Evolutionary conservation across 1,284 basidiomycete species (phyloP).

Genomic region (Anthracocystis setariae): DNA sequence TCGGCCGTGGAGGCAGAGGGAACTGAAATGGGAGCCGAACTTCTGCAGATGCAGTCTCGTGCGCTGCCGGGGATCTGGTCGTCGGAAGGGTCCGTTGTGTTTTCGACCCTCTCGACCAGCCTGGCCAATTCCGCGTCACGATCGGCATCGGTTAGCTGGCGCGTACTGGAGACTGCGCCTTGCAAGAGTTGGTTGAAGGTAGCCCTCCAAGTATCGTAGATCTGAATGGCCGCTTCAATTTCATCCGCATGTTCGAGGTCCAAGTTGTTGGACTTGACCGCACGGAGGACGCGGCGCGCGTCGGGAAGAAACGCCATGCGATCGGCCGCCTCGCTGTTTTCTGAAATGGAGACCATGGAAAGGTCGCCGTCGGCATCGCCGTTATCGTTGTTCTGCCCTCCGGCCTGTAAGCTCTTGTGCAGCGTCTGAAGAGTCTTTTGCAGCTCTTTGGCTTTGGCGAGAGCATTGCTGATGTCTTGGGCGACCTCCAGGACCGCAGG

Average conservation of each 20-base stretch:
- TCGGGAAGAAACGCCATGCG: slow-evolving; percentile 48
- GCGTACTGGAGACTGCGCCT: slow-evolving; percentile 13
- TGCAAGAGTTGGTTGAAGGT: slow-evolving; percentile 41
- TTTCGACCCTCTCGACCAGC: slow-evolving; percentile 45
- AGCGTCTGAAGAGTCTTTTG: slow-evolving; percentile 33
- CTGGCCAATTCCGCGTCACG: slow-evolving; percentile 35
- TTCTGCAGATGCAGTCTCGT: slow-evolving; percentile 60
- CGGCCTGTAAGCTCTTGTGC: slow-evolving; percentile 25
- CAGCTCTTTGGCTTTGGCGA: slow-evolving; percentile 44
- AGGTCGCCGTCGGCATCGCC: slow-evolving; percentile 31
- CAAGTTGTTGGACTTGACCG: slow-evolving; percentile 39
- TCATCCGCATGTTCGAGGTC: slow-evolving; percentile 34
- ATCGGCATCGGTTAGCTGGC: slow-evolving; percentile 30
- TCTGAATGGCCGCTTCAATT: slow-evolving; percentile 37
- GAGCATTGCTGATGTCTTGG: slow-evolving; percentile 27
- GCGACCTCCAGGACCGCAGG: slow-evolving; percentile 48
- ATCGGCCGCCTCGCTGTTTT: slow-evolving; percentile 30
- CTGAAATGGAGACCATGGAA: slow-evolving; percentile 43
- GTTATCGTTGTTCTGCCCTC: slow-evolving; percentile 1
- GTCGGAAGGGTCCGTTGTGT: slow-evolving; percentile 33
- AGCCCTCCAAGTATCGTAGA: slow-evolving; percentile 53
- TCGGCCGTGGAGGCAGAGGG: slow-evolving; percentile 29
- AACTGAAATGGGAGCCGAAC: slow-evolving; percentile 19
- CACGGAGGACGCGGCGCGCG: slow-evolving; percentile 45
- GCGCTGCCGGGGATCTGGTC: slow-evolving; percentile 28